phyloP scores from a whole-genome alignment of 176 grass and related monocot species.

The Carex cristatella region DNA sequence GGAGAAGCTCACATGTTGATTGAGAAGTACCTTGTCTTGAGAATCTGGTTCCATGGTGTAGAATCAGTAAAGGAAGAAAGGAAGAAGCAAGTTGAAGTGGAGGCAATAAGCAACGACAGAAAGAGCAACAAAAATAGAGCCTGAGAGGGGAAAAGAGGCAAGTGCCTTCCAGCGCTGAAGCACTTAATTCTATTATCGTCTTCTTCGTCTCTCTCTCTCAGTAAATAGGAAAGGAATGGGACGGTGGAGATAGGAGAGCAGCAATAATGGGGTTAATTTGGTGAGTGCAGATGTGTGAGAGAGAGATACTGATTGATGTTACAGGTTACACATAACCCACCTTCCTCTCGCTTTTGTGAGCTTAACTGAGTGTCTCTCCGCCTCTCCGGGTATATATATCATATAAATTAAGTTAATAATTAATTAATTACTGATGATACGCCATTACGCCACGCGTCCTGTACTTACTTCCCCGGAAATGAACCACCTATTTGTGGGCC shows the following conservation, averaged over 20 bases:
- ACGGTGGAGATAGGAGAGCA: not conserved
- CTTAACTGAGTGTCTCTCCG: not conserved
- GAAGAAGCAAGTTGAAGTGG: not conserved
- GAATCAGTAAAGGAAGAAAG: not conserved
- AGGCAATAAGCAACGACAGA: not conserved
- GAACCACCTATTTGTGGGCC: not conserved
- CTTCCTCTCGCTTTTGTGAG: not conserved
- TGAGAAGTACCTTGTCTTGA: constrained; percentile 21
- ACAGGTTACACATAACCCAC: not conserved
- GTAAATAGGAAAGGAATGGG: not conserved
- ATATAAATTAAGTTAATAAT: not conserved
- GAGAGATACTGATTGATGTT: constrained; percentile 21
- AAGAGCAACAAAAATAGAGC: not conserved
- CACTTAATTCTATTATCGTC: not conserved
- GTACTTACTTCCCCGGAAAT: not conserved
- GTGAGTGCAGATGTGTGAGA: not conserved
- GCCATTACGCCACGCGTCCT: not conserved
- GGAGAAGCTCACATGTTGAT: not conserved
- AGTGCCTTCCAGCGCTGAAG: constrained; percentile 18
- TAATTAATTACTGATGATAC: not conserved
- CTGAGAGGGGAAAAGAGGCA: not conserved
- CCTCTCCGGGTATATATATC: not conserved
- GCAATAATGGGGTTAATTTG: not conserved
- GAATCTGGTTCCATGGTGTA: constrained; percentile 27
- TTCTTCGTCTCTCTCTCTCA: not conserved